Evolutionary conservation across 202 grass and related monocot genomes (phyloP), one percentile per base, ranked within the genome.

Genomic region (Sporobolus alterniflorus): DNA sequence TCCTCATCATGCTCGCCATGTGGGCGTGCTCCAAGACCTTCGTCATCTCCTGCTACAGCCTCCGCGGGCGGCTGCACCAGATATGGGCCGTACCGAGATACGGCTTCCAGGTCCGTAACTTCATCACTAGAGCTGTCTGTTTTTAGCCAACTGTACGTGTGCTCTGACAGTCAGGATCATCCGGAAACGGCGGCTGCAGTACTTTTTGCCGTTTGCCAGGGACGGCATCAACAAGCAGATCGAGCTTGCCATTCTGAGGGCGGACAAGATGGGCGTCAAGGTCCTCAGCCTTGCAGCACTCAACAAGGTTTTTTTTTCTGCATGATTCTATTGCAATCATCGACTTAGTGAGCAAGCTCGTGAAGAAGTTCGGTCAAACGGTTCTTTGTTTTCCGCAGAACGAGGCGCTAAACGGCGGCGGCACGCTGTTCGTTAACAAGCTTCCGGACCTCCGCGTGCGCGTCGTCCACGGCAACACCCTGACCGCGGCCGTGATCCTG

Each of bases 361-460:
- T n/a, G n/a, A n/a, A n/a, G n/a, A n/a, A n/a, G n/a, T 39, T 39
- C 4, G 7, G 36, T 39, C 36, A 39, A 39, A 5, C 36, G 6
- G 36, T 39, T 39, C n/a, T n/a, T 39, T 39, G 7, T 47, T 14
- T n/a, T 40, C 2, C 52, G 49, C 83, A 97, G 94, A 97, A 98
- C 63, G 95, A 98, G 82, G 81, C 90, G 18, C 88, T 98, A 25
- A 98, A 98, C 68, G 92, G 95, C 7, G 92, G 92, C 1, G 92
- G 92, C n/a, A 94, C 86, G n/a, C 76, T 98, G 72, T 98, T 94
- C 54, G 92, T 98, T 75, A 90, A 93, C 66, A 98, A 94, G 74
- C 88, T 94, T 68, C 92, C 88, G 14, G 72, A 91, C 82, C 93
- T 98, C 26, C 88, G 77, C 43, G 90, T 94, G 15, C 88, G 95